A percentile compares a stretch with the other conserved stretches of the same genome.
Conservation (phyloP, 208 protist species). For the Acanthamoeba rhysodes region DNA sequence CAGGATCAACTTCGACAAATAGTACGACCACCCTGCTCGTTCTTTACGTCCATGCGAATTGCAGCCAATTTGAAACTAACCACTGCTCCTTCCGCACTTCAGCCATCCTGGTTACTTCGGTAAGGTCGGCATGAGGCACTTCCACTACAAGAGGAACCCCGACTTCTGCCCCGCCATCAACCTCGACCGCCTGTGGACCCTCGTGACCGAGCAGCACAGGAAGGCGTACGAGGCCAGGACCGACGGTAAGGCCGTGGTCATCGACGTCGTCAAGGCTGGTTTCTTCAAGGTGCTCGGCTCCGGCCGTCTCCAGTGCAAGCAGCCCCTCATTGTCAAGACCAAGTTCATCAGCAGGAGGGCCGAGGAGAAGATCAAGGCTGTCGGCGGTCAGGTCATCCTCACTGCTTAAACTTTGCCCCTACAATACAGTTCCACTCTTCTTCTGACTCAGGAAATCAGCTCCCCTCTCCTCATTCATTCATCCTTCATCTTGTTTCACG, state of each 20-base stretch:
- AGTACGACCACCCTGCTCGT: conserved; percentile 86
- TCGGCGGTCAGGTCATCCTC: conserved; percentile 98
- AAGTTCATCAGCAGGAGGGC: conserved; percentile 99
- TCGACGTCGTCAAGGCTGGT: conserved; percentile 97
- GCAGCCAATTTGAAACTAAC: too few relatives aligned
- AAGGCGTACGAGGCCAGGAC: conserved; percentile 90
- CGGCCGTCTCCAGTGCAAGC: conserved; percentile 96
- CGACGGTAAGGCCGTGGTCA: conserved; percentile 95
- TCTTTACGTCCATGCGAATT: neutral
- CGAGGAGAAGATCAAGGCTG: conserved; percentile 99
- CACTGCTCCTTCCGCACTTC: neutral
- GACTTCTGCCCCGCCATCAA: conserved; percentile 98
- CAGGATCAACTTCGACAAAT: conserved; percentile 99
- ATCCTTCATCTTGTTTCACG: neutral
- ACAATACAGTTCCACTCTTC: conserved; percentile 18
- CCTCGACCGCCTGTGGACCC: conserved; percentile 98
- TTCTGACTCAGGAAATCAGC: neutral
- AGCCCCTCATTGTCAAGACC: conserved; percentile 99
- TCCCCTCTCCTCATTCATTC: neutral
- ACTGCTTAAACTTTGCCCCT: conserved; percentile 94
- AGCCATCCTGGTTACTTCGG: conserved; percentile 99
- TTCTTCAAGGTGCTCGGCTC: conserved; percentile 99
- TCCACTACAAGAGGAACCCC: conserved; percentile 97
- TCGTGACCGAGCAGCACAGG: conserved; percentile 96
- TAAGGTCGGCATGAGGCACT: conserved; percentile 99